Percentiles rank a stretch among this genome's conserved stretches.
Conservation (phyloP, 306 rosid species). For the Delonix regia region DNA sequence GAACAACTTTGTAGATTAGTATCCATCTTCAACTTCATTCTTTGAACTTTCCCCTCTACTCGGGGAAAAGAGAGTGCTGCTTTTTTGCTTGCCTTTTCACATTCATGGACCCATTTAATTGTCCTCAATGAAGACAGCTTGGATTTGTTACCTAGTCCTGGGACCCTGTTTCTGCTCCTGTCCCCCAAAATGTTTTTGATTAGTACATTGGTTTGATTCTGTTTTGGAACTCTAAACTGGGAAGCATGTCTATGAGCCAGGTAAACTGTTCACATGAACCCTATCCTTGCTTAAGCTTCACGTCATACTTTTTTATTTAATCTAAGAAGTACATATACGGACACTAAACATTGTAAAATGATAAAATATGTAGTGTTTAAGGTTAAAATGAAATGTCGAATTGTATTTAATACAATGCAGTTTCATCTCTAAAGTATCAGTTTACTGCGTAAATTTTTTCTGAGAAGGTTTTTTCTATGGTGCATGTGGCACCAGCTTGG, state of each 20-base stretch:
- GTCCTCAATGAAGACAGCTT: constrained; percentile 31
- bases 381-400: no score
- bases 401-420: neutral
- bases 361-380: no score
- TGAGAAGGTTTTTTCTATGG: neutral
- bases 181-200: neutral
- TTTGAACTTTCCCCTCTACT: constrained; percentile 11
- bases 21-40: neutral
- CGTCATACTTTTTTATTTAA: constrained; percentile 4
- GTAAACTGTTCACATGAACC: neutral
- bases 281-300: constrained; percentile 37
- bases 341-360: neutral
- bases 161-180: constrained; percentile 27
- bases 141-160: constrained; percentile 27
- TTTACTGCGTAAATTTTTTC: neutral
- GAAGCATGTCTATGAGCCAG: neutral
- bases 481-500: constrained; percentile 33
- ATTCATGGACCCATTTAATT: constrained; percentile 32
- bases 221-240: neutral
- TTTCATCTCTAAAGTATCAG: neutral
- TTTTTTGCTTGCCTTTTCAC: neutral
- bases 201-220: neutral
- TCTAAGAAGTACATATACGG: neutral
- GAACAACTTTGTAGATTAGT: neutral
- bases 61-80: neutral